A percentile compares a stretch with the other conserved stretches of the same genome.
These are phyloP conservation scores for Penicillium paradoxum DNA, from an alignment of 495 filamentous ascomycete genomes.

Conservation along the genomic window DNA sequence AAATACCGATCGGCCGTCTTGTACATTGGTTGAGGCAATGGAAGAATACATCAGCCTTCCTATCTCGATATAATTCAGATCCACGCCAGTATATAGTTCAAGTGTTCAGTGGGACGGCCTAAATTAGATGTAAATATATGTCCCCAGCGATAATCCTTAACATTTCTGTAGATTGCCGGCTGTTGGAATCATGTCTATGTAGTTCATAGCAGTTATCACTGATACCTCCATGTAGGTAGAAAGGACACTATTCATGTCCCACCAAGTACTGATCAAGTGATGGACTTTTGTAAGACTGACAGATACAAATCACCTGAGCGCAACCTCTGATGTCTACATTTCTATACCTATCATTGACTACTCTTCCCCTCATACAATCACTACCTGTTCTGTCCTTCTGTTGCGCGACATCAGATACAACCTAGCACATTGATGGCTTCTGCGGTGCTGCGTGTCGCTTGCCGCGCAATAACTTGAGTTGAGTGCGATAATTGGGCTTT, in stretches of 20 bases:
- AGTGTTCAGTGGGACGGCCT: neutral
- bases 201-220: too few species aligned
- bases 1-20: neutral
- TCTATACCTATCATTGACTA: neutral
- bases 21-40: neutral
- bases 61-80: neutral
- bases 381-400: neutral
- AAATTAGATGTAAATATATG: neutral
- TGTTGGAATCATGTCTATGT: too few species aligned
- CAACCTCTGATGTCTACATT: neutral
- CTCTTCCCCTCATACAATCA: neutral
- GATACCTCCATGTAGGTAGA: too few species aligned
- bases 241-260: neutral
- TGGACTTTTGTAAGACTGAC: neutral
- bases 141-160: neutral
- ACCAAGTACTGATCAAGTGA: constrained; percentile 6
- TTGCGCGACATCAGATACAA: neutral
- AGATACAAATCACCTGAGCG: constrained; percentile 1
- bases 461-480: neutral
- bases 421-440: neutral
- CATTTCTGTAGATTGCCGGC: too few species aligned
- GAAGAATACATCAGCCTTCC: neutral
- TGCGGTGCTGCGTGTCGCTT: constrained; percentile 9
- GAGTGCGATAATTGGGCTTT: neutral
- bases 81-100: neutral